Evolutionary conservation across 768 basidiomycete genomes (phyloP).

Genomic region (Scleroderma bovista): DNA sequence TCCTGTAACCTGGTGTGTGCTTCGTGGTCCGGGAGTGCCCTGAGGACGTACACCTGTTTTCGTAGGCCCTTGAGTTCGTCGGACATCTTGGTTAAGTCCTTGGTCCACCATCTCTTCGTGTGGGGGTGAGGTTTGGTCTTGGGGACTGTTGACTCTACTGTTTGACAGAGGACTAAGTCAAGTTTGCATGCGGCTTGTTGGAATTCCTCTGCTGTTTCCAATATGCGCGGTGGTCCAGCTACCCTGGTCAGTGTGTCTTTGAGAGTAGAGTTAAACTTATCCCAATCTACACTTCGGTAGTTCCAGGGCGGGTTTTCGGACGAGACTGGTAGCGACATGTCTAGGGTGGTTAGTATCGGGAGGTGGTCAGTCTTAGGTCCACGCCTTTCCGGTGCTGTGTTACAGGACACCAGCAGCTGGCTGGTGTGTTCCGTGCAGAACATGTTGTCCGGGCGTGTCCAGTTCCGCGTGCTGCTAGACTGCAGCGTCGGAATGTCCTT

Average conservation of each 20-base stretch:
- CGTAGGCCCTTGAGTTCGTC: conserved; percentile 1
- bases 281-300: conserved; percentile 6
- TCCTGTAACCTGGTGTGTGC: conserved; percentile 9
- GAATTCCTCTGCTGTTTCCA: conserved; percentile 4
- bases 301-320: neutral
- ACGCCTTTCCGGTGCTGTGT: fast-evolving
- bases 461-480: conserved; percentile 24
- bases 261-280: conserved; percentile 7
- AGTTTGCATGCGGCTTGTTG: conserved; percentile 4
- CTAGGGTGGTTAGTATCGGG: conserved; percentile 1
- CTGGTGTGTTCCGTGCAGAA: neutral
- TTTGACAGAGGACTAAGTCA: conserved; percentile 8
- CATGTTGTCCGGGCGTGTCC: conserved; percentile 5
- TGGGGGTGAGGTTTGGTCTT: conserved; percentile 8
- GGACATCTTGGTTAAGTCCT: neutral
- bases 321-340: too few species aligned
- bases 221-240: too few species aligned
- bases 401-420: neutral
- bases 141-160: conserved; percentile 8
- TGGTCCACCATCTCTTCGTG: conserved; percentile 17
- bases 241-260: too few species aligned
- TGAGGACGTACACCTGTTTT: neutral
- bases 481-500: conserved; percentile 31
- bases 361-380: conserved; percentile 10
- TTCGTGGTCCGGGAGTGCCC: conserved; percentile 16